Conservation (phyloP, 1,284 basidiomycete species). For the Rhodofomes roseus region DNA sequence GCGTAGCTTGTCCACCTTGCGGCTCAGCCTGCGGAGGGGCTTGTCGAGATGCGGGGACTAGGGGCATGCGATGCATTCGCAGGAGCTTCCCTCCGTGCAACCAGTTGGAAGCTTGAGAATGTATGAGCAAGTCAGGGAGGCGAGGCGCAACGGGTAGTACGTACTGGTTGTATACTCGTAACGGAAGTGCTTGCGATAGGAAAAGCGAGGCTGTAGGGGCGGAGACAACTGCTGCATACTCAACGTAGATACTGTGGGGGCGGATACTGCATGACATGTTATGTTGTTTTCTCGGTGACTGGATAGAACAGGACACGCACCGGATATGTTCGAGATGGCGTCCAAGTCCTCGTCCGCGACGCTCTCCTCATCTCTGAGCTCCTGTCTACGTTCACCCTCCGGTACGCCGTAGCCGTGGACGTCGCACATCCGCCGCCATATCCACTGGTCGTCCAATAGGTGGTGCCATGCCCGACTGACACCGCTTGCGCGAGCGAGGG, state of each 20-base stretch:
- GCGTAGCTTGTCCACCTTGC: conserved; percentile 10
- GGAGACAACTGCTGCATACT: conserved; percentile 5
- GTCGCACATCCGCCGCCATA: conserved; percentile 83
- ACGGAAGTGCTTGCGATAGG: conserved; percentile 75
- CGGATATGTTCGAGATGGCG: not conserved
- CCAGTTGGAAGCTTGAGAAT: conserved; percentile 80
- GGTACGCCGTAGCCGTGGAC: conserved; percentile 46
- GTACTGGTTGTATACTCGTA: conserved; percentile 71
- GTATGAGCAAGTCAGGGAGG: not conserved
- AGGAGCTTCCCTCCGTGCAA: conserved; percentile 76
- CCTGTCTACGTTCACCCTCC: conserved; percentile 10
- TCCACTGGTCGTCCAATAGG: conserved; percentile 77
- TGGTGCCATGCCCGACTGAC: conserved; percentile 80
- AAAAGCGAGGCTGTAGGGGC: conserved; percentile 32
- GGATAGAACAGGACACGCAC: not conserved
- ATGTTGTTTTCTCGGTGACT: not conserved
- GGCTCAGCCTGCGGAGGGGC: conserved; percentile 12
- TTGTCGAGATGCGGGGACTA: conserved; percentile 15
- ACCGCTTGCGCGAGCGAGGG: conserved; percentile 67
- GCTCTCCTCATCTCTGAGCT: conserved; percentile 2
- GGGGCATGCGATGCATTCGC: conserved; percentile 64
- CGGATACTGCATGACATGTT: not conserved
- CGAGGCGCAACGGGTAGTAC: not conserved
- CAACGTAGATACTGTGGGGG: conserved; percentile 1
- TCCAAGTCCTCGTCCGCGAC: not conserved